A percentile compares a stretch with the other conserved stretches of the same genome.
These are phyloP conservation scores for Trichoderma erinaceum DNA, from an alignment of 495 filamentous ascomycete genomes.

Conservation along the genomic window DNA sequence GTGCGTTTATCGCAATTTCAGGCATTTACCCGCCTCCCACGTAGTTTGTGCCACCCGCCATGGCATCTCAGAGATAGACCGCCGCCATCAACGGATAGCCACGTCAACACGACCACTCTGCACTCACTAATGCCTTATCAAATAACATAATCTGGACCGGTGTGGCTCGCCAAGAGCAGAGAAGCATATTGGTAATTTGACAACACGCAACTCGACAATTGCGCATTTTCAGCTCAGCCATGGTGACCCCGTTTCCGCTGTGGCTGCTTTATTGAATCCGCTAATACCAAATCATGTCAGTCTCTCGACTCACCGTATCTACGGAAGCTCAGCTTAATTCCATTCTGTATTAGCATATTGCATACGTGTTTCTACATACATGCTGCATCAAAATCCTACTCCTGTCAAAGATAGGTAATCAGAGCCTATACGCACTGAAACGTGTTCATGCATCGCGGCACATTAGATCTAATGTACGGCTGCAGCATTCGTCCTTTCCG, in stretches of 20 bases:
- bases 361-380: background rate
- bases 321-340: background rate
- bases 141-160: background rate
- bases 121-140: background rate
- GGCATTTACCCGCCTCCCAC: background rate
- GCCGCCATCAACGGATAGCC: background rate
- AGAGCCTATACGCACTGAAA: background rate
- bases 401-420: background rate
- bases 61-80: background rate
- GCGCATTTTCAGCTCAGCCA: background rate
- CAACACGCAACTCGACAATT: background rate
- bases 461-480: background rate
- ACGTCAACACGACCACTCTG: background rate
- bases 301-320: background rate
- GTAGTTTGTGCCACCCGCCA: conserved; percentile 1
- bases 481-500: background rate
- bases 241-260: background rate
- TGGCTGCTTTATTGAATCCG: conserved; percentile 12
- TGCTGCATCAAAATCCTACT: background rate
- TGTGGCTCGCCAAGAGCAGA: background rate
- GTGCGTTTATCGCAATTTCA: too few relatives aligned
- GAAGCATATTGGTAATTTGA: background rate
- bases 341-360: background rate
- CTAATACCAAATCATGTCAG: background rate
- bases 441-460: conserved; percentile 7